Evolutionary conservation across 1,284 basidiomycete species (phyloP).

Genomic region (Trametes sp.): DNA sequence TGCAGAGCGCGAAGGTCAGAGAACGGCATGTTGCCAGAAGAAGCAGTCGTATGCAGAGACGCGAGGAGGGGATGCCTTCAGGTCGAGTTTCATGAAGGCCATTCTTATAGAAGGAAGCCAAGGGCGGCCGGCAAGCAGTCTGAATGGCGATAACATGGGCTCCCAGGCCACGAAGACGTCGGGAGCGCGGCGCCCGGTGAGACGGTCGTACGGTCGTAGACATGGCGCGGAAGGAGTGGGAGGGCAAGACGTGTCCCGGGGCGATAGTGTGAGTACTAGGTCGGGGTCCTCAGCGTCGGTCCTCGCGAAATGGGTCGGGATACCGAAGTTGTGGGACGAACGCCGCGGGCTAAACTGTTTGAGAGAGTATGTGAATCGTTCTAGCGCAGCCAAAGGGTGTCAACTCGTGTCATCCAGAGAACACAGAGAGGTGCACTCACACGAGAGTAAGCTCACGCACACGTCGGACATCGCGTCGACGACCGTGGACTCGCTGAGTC

Average conservation of each 20-base stretch:
- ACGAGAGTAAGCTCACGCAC: background rate
- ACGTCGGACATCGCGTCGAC: background rate
- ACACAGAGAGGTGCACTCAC: background rate
- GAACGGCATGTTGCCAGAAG: constrained; percentile 56
- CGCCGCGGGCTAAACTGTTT: no score
- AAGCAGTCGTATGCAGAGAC: background rate
- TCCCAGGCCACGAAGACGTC: background rate
- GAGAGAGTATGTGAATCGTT: background rate
- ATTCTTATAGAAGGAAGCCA: background rate
- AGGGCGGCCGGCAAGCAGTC: background rate
- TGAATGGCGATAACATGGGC: background rate
- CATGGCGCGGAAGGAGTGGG: no score
- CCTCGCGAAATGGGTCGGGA: background rate
- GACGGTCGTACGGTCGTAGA: no score
- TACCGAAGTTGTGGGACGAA: background rate
- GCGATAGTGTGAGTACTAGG: no score
- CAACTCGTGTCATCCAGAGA: background rate
- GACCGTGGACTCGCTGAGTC: background rate
- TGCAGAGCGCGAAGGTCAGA: constrained; percentile 67
- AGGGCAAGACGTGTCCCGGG: no score
- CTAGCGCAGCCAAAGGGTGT: background rate
- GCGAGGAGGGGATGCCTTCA: background rate
- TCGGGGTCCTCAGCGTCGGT: no score
- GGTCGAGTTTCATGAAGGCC: background rate
- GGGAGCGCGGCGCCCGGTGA: background rate